Evolutionary conservation across 2,329 filamentous ascomycete species (phyloP).

Genomic region (Ophiostoma ips): DNA sequence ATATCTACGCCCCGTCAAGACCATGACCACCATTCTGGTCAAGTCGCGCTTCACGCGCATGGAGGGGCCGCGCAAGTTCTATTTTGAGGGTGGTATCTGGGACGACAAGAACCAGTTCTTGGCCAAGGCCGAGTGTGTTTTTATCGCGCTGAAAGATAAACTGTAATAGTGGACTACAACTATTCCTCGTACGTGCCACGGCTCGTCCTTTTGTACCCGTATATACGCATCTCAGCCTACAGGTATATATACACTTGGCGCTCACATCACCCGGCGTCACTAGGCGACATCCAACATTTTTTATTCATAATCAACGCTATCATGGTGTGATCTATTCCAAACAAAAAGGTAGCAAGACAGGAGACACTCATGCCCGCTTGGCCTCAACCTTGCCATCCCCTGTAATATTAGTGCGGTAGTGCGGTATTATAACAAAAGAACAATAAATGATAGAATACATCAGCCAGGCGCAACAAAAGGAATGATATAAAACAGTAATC

Average conservation of each 20-base stretch:
- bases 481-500: neutral
- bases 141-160: slow-evolving; percentile 16
- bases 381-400: neutral
- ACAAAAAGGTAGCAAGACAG: neutral
- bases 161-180: slow-evolving; percentile 7
- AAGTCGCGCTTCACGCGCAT: slow-evolving; percentile 28
- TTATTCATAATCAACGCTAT: slow-evolving; percentile 7
- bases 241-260: no score
- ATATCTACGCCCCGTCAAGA: slow-evolving; percentile 38
- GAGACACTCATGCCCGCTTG: neutral
- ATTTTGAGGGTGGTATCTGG: slow-evolving; percentile 32
- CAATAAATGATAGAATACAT: neutral
- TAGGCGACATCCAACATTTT: no score
- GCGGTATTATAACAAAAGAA: neutral
- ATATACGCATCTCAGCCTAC: no score
- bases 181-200: neutral
- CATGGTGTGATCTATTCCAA: slow-evolving; percentile 3
- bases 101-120: slow-evolving; percentile 32
- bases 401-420: slow-evolving; percentile 1
- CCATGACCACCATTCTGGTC: slow-evolving; percentile 33
- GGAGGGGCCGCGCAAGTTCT: slow-evolving; percentile 40
- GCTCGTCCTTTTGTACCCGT: neutral
- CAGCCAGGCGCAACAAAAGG: neutral
- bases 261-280: no score
- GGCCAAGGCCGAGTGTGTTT: slow-evolving; percentile 40